These are phyloP conservation scores for Lentinula lateritia DNA, from an alignment of 768 basidiomycete genomes.

Conservation along the genomic window DNA sequence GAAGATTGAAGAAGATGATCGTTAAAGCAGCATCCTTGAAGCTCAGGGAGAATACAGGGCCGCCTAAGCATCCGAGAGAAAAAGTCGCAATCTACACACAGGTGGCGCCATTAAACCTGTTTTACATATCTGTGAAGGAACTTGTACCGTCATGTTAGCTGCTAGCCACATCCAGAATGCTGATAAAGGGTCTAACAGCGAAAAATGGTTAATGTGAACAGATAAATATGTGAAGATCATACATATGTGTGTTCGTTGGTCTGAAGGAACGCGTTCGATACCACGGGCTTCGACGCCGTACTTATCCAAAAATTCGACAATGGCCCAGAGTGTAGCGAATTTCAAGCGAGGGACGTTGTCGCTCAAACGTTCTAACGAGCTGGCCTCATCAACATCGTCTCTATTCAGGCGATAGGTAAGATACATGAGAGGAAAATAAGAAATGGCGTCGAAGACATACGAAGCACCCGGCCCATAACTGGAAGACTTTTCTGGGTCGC, in stretches of 20 bases:
- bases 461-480: neutral
- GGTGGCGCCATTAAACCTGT: neutral
- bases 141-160: constrained; percentile 1
- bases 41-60: neutral
- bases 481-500: neutral
- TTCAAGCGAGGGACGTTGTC: neutral
- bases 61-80: neutral
- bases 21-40: neutral
- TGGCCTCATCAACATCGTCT: neutral
- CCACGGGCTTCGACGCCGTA: neutral
- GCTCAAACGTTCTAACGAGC: neutral
- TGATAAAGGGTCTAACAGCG: neutral
- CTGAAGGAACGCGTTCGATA: neutral
- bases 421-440: neutral
- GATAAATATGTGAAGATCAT: neutral
- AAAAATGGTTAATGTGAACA: too few relatives aligned
- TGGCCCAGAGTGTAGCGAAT: neutral
- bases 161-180: constrained; percentile 6
- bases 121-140: neutral
- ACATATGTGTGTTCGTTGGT: neutral
- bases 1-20: constrained; percentile 2
- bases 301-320: neutral
- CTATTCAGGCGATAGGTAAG: neutral
- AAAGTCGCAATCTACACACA: neutral
- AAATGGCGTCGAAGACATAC: neutral